Evolutionary conservation across 208 protist genomes (phyloP), one percentile per base, ranked within the genome.

Genomic region (Porcisia hertigi): DNA sequence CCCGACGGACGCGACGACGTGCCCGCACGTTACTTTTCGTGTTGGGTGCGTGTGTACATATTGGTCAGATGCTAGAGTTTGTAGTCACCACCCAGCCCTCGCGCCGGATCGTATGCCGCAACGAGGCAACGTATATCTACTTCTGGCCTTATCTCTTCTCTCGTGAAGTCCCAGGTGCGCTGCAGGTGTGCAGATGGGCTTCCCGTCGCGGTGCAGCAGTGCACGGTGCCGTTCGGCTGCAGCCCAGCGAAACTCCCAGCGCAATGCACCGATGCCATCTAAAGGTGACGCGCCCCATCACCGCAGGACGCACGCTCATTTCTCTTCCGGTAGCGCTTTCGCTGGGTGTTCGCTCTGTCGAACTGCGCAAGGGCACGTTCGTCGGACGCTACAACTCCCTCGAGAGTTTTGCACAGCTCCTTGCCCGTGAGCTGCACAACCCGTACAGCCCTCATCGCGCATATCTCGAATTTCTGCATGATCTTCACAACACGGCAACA

Each of bases 381-480:
- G 69, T 20, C 7, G 75, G 70, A 20, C 78, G 75, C 30, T 88
- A 78, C 84, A 81, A 76, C 41, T 34, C 76, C 5, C 60, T 91
- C 23, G 88, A 92, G 64, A 74, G 73, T 20, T 79, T 97, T 3
- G 52, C 89, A 12, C 69, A 74, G 57, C 67, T 85, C n/a, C 60
- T 97, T n/a, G 85, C 79, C 25, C 93, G 91, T 20, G 82, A 93
- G 43, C 87, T 97, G 54, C 86, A 95, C 82, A 88, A 94, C 78
- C 84, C 75, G 0, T 69, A 71, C 55, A 90, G 93, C 49, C 75
- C 77, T 43, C 81, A 92, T 71, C 82, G 85, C 9, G 55, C 57
- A 41, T 97, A 97, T 74, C 77, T 93, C 25, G 91, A 97, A 79
- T 94, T 97, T 73, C 79, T 97, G 58, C 85, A 95, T 80, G 93